Percentiles rank a stretch among this genome's conserved stretches.
Conservation (phyloP, 495 filamentous ascomycete species). For the Bathelium albidoporum region DNA sequence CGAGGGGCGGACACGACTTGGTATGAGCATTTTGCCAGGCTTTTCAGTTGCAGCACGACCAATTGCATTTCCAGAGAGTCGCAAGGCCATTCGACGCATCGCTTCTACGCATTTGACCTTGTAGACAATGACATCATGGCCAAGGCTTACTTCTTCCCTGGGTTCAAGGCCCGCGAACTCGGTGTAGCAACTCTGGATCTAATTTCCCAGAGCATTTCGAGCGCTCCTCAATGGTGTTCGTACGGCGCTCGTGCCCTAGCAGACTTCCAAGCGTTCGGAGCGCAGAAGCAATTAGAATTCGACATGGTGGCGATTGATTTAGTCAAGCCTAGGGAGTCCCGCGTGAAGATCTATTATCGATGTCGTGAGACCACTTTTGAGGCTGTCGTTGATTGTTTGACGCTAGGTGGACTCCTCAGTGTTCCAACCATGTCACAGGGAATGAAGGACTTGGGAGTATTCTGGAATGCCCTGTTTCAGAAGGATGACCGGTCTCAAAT, state of each 20-base stretch:
- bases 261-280: neutral
- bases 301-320: neutral
- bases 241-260: neutral
- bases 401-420: neutral
- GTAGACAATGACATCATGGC: neutral
- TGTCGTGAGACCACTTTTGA: neutral
- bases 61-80: neutral
- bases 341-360: neutral
- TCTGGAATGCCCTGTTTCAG: neutral
- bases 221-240: neutral
- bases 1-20: neutral
- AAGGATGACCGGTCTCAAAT: neutral
- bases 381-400: neutral
- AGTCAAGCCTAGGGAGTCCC: neutral
- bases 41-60: neutral
- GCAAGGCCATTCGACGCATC: neutral
- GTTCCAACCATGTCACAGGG: neutral
- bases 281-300: neutral
- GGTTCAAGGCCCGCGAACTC: neutral
- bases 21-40: neutral
- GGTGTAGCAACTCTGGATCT: neutral
- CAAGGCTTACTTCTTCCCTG: neutral
- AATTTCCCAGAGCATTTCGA: neutral
- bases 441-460: neutral
- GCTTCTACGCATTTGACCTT: neutral